Percentiles rank a stretch among this genome's conserved stretches.
Conservation (phyloP, 257 asterid genomes). For the Rehmannia glutinosa region DNA sequence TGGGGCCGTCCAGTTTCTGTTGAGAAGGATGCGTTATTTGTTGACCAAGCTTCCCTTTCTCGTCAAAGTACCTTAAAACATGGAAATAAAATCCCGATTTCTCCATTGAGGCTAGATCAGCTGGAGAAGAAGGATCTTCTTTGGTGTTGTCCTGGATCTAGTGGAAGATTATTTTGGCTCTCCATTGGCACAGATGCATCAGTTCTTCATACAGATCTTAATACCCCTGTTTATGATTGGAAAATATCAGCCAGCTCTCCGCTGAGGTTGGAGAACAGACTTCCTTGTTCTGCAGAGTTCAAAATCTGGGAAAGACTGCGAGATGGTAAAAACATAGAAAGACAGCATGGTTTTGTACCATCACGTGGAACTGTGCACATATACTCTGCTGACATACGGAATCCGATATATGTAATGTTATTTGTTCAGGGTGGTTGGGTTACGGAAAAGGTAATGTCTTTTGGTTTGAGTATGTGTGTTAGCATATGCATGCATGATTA, state of each 20-base stretch:
- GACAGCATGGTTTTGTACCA: conserved; percentile 69
- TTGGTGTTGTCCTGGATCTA: conserved; percentile 75
- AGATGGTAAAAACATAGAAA: conserved; percentile 75
- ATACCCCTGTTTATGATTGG: conserved; percentile 92
- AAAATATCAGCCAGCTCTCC: conserved; percentile 86
- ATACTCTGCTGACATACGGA: conserved; percentile 83
- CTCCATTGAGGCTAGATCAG: conserved; percentile 73
- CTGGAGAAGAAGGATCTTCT: conserved; percentile 90
- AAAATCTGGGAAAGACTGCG: conserved; percentile 66
- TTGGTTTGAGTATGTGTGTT: conserved; percentile 15
- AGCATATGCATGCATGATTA: conserved; percentile 16
- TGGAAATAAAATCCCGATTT: conserved; percentile 40
- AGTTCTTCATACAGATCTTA: conserved; percentile 87
- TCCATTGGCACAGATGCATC: conserved; percentile 87
- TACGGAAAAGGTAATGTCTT: conserved; percentile 77
- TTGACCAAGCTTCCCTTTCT: conserved; percentile 57
- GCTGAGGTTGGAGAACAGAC: conserved; percentile 88
- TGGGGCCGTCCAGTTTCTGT: conserved; percentile 85
- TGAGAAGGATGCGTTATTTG: conserved; percentile 69
- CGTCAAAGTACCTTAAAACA: conserved; percentile 67
- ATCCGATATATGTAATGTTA: conserved; percentile 68
- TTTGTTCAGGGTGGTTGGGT: conserved; percentile 90
- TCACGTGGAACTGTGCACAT: conserved; percentile 80
- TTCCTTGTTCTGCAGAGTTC: conserved; percentile 85
- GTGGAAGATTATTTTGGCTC: conserved; percentile 82